Base-by-base conservation (phyloP, 495 filamentous ascomycete species). In the Parachaetomium inaequale region DNA sequence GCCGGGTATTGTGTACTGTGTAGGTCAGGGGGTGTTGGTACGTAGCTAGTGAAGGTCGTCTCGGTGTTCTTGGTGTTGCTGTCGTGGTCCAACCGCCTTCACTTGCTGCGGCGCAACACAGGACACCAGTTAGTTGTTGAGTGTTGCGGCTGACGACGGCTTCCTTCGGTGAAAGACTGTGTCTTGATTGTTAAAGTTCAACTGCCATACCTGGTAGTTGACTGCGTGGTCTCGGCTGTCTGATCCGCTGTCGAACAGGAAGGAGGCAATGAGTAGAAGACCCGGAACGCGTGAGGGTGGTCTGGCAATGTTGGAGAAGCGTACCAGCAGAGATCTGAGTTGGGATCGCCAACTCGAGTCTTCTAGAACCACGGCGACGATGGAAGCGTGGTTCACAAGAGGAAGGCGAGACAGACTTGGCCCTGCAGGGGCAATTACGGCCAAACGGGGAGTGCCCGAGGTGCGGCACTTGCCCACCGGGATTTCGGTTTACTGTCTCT, bases 201-300 rank as follows among this genome's bases (percentile, higher is more conserved):
- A 11, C 32, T 34, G 32, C 32, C 11, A n/a, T n/a, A n/a, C n/a
- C n/a, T n/a, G n/a, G n/a, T n/a, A n/a, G n/a, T n/a, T n/a, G n/a
- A n/a, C n/a, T n/a, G n/a, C n/a, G n/a, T n/a, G n/a, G n/a, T n/a
- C n/a, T n/a, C 31, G 36, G 14, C 17, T 40, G 8, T 40, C 12
- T 10, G 36, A 40, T 40, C 10, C 36, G 12, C n/a, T 28, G 23
- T 64, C 55, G 62, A 59, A 64, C 14, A 55, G 55, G 62, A 64
- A 59, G 55, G 55, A 59, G 34, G 15, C 49, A 50, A 8, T 4
- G 2, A 17, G 14, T 10, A 36, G 14, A 29, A 21, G 26, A 53
- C 0, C 25, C n/a, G 36, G 26, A 36, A 7, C 42, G 19, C 1
- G n/a, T 46, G 42, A 38, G 8, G 32, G 51, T 54, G 32, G 51